Base-by-base conservation (phyloP, 2,329 filamentous ascomycete species). In the Emericellopsis atlantica region DNA sequence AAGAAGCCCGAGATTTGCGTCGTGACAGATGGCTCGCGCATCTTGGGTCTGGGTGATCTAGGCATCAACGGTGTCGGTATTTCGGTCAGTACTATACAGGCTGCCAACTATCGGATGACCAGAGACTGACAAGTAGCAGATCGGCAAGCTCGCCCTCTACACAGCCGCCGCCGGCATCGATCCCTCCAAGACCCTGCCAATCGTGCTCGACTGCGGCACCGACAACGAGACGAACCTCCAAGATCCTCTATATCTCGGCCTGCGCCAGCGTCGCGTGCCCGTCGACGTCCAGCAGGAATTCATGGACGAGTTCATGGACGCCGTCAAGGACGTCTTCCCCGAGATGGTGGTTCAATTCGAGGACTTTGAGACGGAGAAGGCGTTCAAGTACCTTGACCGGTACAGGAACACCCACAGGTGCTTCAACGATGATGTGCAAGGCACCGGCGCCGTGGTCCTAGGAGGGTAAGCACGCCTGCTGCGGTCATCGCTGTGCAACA, bases 401-500 rank as follows among this genome's bases (percentile, higher is more conserved):
- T 96, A 96, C 67, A 83, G 86, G 51, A 72, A 89, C 58, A 76
- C 72, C 48, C 90, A 95, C 71, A 89, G 85, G 62, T 93, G 86
- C 73, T 98, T 98, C 77, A 96, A 96, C 62, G 92, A 96, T 57
- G 90, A 98, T 58, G 92, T 98, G 57, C 90, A 96, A 69, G 90
- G 90, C 49, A 96, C 92, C 51, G 92, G 92, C 52, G 88, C 90
- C 47, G 92, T 98, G 54, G 88, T 96, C 46, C 75, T 95, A 42
- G 90, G 76, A 48, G 90, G 90, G 70, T 78, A 5, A 21, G 18
- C 18, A 62, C 59, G 70, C 58, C 29, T 36, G 42, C 15, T 36
- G 36, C 40, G n/a, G 5, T 9, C 14, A 18, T n/a, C 8, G 31
- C 23, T 37, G 33, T 40, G 37, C 26, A 37, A 36, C 32, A 23